A percentile compares a stretch with the other conserved stretches of the same genome.
Conservation (phyloP, 768 basidiomycete genomes). For the Agaricus blazei region DNA sequence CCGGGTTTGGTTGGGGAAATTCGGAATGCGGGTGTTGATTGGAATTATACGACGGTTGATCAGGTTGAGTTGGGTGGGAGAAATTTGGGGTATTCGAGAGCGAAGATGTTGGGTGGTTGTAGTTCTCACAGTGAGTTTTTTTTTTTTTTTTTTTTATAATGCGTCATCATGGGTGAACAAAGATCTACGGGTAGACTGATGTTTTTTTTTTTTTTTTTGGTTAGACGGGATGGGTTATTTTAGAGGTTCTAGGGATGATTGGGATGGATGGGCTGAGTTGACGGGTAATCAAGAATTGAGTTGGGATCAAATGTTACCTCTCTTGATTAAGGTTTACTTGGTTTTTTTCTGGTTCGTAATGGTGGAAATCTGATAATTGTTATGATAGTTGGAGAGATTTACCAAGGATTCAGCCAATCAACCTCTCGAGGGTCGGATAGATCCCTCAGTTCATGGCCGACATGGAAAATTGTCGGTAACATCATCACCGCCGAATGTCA, state of each 20-base stretch:
- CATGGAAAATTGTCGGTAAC: slow-evolving; percentile 1
- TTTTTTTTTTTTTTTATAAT: neutral
- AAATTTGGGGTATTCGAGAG: slow-evolving; percentile 1
- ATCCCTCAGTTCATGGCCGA: slow-evolving; percentile 9
- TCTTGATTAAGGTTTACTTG: slow-evolving; percentile 17
- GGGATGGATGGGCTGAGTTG: slow-evolving; percentile 24
- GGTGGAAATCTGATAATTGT: neutral
- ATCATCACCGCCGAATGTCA: neutral
- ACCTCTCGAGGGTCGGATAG: slow-evolving; percentile 6
- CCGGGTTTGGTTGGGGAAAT: neutral
- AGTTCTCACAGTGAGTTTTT: slow-evolving; percentile 12
- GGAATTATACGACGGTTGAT: slow-evolving; percentile 15
- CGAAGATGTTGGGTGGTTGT: slow-evolving; percentile 9
- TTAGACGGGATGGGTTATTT: slow-evolving; percentile 25
- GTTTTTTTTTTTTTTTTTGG: no score
- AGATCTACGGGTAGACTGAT: no score
- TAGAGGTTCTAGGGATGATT: slow-evolving; percentile 28
- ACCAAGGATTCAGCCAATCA: neutral
- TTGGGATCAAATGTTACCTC: slow-evolving; percentile 25
- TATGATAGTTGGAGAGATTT: neutral
- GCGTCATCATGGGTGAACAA: no score
- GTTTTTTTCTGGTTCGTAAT: no score
- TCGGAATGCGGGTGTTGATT: slow-evolving; percentile 3
- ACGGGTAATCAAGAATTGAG: slow-evolving; percentile 26
- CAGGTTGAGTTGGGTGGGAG: slow-evolving; percentile 9